Evolutionary conservation across 75 land plant genomes (phyloP).

Genomic region (Cunninghamia lanceolata): DNA sequence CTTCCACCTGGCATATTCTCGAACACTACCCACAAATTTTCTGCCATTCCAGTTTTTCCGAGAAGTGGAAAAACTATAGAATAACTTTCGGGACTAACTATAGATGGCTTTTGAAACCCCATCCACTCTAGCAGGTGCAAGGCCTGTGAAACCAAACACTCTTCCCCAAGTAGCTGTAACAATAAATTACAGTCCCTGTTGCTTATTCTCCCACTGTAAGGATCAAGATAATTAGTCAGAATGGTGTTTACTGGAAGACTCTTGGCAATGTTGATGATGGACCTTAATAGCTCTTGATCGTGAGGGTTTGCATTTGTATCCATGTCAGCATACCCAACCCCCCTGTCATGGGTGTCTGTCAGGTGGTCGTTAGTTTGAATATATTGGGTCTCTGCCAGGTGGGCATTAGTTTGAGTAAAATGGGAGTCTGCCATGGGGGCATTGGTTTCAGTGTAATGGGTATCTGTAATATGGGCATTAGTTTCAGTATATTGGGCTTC

Average conservation of each 20-base stretch:
- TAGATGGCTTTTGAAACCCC: slow-evolving; percentile 61
- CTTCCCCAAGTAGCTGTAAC: slow-evolving; percentile 48
- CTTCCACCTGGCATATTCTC: slow-evolving; percentile 39
- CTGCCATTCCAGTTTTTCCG: slow-evolving; percentile 56
- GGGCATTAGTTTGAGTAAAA: neutral
- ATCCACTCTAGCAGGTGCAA: slow-evolving; percentile 83
- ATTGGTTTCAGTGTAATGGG: neutral
- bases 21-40: slow-evolving; percentile 44
- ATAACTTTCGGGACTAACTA: slow-evolving; percentile 52
- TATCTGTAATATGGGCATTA: neutral
- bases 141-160: slow-evolving; percentile 31
- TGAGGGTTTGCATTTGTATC: neutral
- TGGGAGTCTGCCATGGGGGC: neutral
- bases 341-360: neutral
- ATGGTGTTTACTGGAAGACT: slow-evolving; percentile 48
- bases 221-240: slow-evolving; percentile 51
- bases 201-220: slow-evolving; percentile 30
- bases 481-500: neutral
- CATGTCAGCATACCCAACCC: neutral
- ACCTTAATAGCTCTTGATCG: neutral
- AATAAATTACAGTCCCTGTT: slow-evolving; percentile 49
- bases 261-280: slow-evolving; percentile 28
- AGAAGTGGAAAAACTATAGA: slow-evolving; percentile 54
- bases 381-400: neutral
- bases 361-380: neutral